Conservation (phyloP, 495 filamentous ascomycete genomes). For the Tuber umbilicatum region DNA sequence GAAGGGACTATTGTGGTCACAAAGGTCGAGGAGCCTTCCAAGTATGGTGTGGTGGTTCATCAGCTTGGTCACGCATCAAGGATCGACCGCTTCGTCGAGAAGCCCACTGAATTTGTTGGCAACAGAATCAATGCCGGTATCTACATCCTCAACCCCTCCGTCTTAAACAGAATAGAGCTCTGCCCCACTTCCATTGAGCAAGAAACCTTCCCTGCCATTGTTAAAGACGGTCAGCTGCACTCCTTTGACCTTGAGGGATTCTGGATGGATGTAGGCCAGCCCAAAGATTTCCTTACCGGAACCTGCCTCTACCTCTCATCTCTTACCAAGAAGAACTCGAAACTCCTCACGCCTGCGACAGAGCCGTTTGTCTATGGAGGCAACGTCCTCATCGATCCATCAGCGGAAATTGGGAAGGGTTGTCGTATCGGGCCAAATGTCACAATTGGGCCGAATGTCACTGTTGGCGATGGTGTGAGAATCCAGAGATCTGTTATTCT, state of each 20-base stretch:
- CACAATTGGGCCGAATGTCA: slow-evolving; percentile 88
- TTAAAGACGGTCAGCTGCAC: slow-evolving; percentile 84
- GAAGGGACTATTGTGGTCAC: slow-evolving; percentile 99
- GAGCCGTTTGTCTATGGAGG: slow-evolving; percentile 85
- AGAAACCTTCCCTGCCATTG: slow-evolving; percentile 96
- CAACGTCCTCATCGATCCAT: slow-evolving; percentile 92
- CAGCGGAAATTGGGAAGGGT: slow-evolving; percentile 95
- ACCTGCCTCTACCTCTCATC: slow-evolving; percentile 96
- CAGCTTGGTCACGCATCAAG: slow-evolving; percentile 84
- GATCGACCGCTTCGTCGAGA: slow-evolving; percentile 99
- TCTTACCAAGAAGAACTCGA: slow-evolving; percentile 84
- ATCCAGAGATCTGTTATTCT: slow-evolving; percentile 91
- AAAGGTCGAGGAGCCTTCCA: slow-evolving; percentile 98
- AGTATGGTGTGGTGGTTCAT: slow-evolving; percentile 98
- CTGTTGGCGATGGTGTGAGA: slow-evolving; percentile 89
- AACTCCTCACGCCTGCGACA: slow-evolving; percentile 66
- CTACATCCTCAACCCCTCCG: slow-evolving; percentile 94
- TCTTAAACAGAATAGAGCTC: slow-evolving; percentile 86
- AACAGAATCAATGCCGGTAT: slow-evolving; percentile 99
- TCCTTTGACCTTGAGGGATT: slow-evolving; percentile 98
- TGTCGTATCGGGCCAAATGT: slow-evolving; percentile 98
- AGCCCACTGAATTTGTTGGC: slow-evolving; percentile 97
- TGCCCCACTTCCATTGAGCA: slow-evolving; percentile 98
- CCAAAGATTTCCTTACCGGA: slow-evolving; percentile 95
- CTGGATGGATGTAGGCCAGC: slow-evolving; percentile 99